phyloP scores from a whole-genome alignment of 2,329 filamentous ascomycete species.

The Rhexocercosporidium sp. region DNA sequence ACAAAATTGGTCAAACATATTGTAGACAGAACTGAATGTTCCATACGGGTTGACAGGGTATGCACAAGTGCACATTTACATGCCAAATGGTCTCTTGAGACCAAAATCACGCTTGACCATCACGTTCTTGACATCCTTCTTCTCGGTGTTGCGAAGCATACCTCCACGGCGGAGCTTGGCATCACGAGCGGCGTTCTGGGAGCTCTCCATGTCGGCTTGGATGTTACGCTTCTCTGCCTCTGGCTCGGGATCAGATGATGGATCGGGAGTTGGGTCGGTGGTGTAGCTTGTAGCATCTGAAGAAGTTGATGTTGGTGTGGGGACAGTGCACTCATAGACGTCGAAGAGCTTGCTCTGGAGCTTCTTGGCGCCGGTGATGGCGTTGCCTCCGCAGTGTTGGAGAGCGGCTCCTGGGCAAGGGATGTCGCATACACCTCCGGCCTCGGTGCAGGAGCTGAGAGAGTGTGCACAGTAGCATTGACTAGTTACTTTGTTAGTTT shows the following conservation, averaged over 20 bases:
- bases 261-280: conserved; percentile 7
- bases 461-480: conserved; percentile 16
- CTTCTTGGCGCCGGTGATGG: background rate
- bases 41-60: background rate
- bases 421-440: background rate
- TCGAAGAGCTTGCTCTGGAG: conserved; percentile 12
- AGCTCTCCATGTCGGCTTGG: conserved; percentile 4
- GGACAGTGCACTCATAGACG: conserved; percentile 9
- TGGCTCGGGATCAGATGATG: conserved; percentile 11
- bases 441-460: conserved; percentile 3
- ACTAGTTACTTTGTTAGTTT: background rate
- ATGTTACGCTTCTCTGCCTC: conserved; percentile 1
- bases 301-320: conserved; percentile 1
- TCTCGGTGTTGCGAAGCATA: conserved; percentile 14
- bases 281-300: conserved; percentile 1
- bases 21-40: no score
- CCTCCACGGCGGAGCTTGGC: conserved; percentile 14
- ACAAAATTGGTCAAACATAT: no score
- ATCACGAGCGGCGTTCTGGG: background rate
- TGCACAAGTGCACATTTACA: background rate
- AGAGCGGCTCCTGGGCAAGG: conserved; percentile 8
- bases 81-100: conserved; percentile 5
- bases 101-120: conserved; percentile 21
- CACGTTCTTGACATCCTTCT: conserved; percentile 7
- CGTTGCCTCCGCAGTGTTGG: conserved; percentile 7